phyloP scores from a whole-genome alignment of 106 monocot species.

The Dendrobium catenatum region DNA sequence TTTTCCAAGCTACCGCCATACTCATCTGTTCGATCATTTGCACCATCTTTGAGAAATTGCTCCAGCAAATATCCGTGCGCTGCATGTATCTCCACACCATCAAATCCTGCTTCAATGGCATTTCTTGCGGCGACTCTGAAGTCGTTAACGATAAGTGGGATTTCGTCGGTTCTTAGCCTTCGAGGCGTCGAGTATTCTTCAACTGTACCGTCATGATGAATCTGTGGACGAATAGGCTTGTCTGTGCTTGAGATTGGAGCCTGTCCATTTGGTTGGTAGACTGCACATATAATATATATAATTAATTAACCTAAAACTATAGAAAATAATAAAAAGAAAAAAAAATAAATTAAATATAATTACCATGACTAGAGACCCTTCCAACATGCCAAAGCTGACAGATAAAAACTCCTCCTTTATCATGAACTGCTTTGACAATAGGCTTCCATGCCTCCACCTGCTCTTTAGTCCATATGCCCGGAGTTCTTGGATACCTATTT shows the following conservation, averaged over 20 bases:
- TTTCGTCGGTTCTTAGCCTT: constrained; percentile 18
- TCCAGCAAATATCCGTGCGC: constrained; percentile 58
- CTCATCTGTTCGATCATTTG: constrained; percentile 52
- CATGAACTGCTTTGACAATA: constrained; percentile 21
- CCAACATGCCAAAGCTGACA: constrained; percentile 32
- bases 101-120: constrained; percentile 55
- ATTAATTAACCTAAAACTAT: not conserved
- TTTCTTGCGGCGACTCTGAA: constrained; percentile 34
- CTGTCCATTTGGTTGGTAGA: constrained; percentile 34
- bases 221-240: not conserved
- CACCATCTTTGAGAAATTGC: constrained; percentile 64
- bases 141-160: constrained; percentile 25
- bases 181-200: constrained; percentile 18
- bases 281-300: not conserved
- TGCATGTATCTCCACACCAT: constrained; percentile 62
- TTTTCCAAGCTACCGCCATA: constrained; percentile 62
- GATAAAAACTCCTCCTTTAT: constrained; percentile 10
- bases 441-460: constrained; percentile 23
- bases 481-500: constrained; percentile 7
- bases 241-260: constrained; percentile 28
- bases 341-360: not conserved
- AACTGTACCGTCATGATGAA: constrained; percentile 1
- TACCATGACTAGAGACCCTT: constrained; percentile 16
- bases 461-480: constrained; percentile 12
- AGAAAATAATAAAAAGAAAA: constrained; percentile 20